Conservation (phyloP, 129 eudicot species). For the Saussurea involucrata region DNA sequence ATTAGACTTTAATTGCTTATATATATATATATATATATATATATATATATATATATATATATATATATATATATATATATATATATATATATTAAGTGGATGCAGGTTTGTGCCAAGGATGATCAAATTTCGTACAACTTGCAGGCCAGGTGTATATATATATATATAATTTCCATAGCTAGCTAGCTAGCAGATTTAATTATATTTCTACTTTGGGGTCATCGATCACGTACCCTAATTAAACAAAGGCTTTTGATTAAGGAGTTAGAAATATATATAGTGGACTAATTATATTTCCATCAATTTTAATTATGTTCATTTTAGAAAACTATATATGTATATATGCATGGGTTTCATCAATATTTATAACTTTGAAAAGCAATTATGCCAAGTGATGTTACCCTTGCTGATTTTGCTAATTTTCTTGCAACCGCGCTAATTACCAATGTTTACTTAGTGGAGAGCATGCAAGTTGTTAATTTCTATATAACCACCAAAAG, state of each 20-base stretch:
- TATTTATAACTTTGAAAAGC: constrained; percentile 34
- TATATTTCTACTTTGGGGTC: background rate
- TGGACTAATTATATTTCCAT: constrained; percentile 23
- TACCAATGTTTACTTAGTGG: constrained; percentile 30
- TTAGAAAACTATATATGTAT: constrained; percentile 33
- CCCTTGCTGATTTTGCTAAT: constrained; percentile 22
- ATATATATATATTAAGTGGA: no score
- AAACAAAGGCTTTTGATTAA: background rate
- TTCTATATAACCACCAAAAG: constrained; percentile 13
- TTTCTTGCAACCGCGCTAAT: constrained; percentile 31
- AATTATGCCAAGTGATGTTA: constrained; percentile 25
- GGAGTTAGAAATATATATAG: constrained; percentile 16
- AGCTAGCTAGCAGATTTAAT: background rate
- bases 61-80: no score
- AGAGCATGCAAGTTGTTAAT: constrained; percentile 27
- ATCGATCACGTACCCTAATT: background rate
- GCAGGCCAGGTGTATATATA: no score
- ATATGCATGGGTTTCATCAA: constrained; percentile 50
- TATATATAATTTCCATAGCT: no score
- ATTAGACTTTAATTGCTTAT: no score
- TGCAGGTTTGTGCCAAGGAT: background rate
- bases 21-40: no score
- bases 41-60: no score
- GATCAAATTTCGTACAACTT: background rate
- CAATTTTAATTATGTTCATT: constrained; percentile 37